These are phyloP conservation scores for Xylariaceae sp. DNA, from an alignment of 2,329 filamentous ascomycete species.

Conservation along the genomic window DNA sequence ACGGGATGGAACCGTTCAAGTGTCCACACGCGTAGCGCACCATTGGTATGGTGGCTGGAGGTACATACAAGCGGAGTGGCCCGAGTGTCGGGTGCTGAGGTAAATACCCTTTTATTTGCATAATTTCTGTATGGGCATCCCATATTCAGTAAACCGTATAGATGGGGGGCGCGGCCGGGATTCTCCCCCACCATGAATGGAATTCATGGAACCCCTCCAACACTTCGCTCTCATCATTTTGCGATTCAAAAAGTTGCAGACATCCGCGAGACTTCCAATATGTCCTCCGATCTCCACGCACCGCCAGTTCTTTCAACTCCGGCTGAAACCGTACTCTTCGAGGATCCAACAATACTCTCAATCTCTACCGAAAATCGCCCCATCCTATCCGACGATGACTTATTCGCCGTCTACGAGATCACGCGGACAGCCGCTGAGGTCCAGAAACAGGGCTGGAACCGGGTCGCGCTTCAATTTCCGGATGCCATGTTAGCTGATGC, in stretches of 20 bases:
- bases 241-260: not conserved
- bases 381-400: conserved; percentile 55
- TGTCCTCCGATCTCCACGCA: conserved; percentile 45
- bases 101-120: too few species aligned
- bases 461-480: conserved; percentile 90
- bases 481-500: conserved; percentile 88
- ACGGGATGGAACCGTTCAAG: not conserved
- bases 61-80: too few species aligned
- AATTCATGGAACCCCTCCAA: too few species aligned
- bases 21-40: too few species aligned
- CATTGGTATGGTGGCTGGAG: too few species aligned
- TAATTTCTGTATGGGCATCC: too few species aligned
- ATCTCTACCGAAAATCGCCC: conserved; percentile 30
- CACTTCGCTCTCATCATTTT: too few species aligned
- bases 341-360: conserved; percentile 39
- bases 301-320: conserved; percentile 60
- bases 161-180: too few species aligned
- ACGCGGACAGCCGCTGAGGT: conserved; percentile 73
- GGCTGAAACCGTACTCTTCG: conserved; percentile 50
- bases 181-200: too few species aligned
- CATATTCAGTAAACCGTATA: too few species aligned
- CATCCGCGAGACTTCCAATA: conserved; percentile 22
- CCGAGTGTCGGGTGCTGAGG: too few species aligned
- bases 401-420: conserved; percentile 78
- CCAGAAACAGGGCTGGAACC: conserved; percentile 60